Percentiles rank a stretch among this genome's conserved stretches.
These are phyloP conservation scores for Pseudocercospora eumusae DNA, from an alignment of 2,329 filamentous ascomycete genomes.

Conservation along the genomic window DNA sequence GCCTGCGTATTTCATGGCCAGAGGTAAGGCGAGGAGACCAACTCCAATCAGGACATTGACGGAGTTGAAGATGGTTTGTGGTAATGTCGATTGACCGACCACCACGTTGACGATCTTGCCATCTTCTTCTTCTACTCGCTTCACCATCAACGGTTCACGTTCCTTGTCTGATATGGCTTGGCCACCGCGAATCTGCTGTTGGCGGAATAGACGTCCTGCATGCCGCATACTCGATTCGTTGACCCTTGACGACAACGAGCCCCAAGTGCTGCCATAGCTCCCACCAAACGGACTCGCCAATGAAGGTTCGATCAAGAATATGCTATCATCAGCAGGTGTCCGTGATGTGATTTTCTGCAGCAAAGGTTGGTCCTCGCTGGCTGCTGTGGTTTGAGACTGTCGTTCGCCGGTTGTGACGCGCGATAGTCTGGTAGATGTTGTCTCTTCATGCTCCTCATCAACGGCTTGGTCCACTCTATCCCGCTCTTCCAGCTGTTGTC, in stretches of 20 bases:
- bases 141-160: conserved; percentile 77
- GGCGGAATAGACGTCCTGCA: conserved; percentile 54
- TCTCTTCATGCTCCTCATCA: conserved; percentile 33
- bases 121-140: conserved; percentile 80
- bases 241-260: conserved; percentile 58
- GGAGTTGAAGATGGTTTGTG: conserved; percentile 94
- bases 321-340: conserved; percentile 43
- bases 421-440: conserved; percentile 36
- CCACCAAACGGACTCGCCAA: conserved; percentile 70
- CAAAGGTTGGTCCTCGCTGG: conserved; percentile 33
- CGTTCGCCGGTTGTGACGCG: conserved; percentile 14
- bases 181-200: conserved; percentile 49
- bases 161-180: conserved; percentile 47
- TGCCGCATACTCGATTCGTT: conserved; percentile 60
- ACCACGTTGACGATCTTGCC: conserved; percentile 81
- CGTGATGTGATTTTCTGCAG: conserved; percentile 34
- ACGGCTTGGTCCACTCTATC: conserved; percentile 28
- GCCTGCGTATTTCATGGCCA: conserved; percentile 83
- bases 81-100: conserved; percentile 90
- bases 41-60: conserved; percentile 92
- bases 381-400: conserved; percentile 5
- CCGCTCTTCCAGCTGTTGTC: conserved; percentile 36
- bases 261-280: conserved; percentile 67
- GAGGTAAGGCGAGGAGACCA: conserved; percentile 81
- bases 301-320: conserved; percentile 53